Base-by-base conservation (phyloP, 495 filamentous ascomycete species). In the Aspergillus olivimuriae region DNA sequence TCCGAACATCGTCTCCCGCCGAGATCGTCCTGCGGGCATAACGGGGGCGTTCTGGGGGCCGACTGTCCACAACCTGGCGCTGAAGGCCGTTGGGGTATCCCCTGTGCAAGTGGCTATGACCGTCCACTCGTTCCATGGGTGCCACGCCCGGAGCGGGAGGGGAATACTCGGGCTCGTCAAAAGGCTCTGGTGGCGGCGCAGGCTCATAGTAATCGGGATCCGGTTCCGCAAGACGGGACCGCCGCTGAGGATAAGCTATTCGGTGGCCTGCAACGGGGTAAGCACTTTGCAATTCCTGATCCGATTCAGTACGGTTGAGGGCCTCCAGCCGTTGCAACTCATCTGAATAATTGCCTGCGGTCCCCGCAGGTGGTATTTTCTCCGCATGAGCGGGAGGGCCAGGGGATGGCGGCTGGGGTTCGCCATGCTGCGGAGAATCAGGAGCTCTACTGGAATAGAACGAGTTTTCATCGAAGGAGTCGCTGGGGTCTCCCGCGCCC, bases 391-490 rank as follows among this genome's bases (percentile, higher is more conserved):
- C 44, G 36, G 53, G 52, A 40, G 49, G 44, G 21, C 37, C 55
- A n/a, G 65, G 55, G 33, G 66, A 65, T 31, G 50, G 48, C 34
- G 53, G 59, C 33, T 44, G 58, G 12, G 57, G 62, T 3, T 56
- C 55, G 41, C 57, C 65, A 12, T 46, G 48, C 23, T 57, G 60
- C 11, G 61, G 68, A 32, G 75, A 76, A 44, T 74, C 71, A 56
- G 75, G 72, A 41, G 73, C 70, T 66, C 80, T 82, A 71, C 88
- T 94, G 35, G 89, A 94, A 68, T 96, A 95, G 63, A 92, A 91
- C n/a, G 87, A 89, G 51, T 92, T 89, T 55, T 91, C 83, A 64
- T 95, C 89, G 64, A 88, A 85, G 9, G 87, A 90, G 56, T 89
- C 87, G 72, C 75, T 83, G 48, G 75, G 68, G 48, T 75, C 72